Conservation (phyloP, 805 yeast species). For the Ogataea angusta region DNA sequence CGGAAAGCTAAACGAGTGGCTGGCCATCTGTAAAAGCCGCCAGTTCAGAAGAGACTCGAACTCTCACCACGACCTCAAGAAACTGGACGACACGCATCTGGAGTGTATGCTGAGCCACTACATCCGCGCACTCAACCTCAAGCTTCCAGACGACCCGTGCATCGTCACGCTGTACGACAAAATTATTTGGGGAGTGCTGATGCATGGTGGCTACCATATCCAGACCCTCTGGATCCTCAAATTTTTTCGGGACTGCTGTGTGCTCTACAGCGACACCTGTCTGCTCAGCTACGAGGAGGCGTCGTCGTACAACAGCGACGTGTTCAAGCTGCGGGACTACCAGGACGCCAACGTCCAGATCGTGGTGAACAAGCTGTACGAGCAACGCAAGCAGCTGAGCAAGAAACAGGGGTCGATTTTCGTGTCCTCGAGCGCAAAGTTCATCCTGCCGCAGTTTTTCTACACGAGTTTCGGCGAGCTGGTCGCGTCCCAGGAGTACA, state of each 20-base stretch:
- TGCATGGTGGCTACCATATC: conserved; percentile 44
- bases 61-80: conserved; percentile 3
- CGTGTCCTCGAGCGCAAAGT: conserved; percentile 11
- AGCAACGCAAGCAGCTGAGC: conserved; percentile 16
- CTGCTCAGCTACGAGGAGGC: conserved; percentile 18
- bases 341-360: conserved; percentile 7
- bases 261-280: conserved; percentile 18
- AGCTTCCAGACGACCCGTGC: conserved; percentile 38
- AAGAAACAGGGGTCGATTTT: conserved; percentile 11
- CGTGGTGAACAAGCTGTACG: conserved; percentile 14
- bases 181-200: conserved; percentile 40
- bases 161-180: conserved; percentile 34
- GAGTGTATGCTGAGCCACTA: conserved; percentile 39
- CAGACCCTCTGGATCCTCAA: conserved; percentile 42
- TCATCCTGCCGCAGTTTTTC: conserved; percentile 18
- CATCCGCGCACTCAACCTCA: conserved; percentile 34
- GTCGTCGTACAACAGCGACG: conserved; percentile 12
- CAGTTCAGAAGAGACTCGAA: conserved; percentile 5
- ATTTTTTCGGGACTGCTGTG: conserved; percentile 31
- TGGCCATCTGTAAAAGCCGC: conserved; percentile 10
- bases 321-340: conserved; percentile 13
- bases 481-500: conserved; percentile 14
- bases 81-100: conserved; percentile 20
- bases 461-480: conserved; percentile 10
- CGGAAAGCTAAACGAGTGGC: conserved; percentile 18